phyloP scores from a whole-genome alignment of 2,329 filamentous ascomycete genomes.

The Tolypocladium ophioglossoides region DNA sequence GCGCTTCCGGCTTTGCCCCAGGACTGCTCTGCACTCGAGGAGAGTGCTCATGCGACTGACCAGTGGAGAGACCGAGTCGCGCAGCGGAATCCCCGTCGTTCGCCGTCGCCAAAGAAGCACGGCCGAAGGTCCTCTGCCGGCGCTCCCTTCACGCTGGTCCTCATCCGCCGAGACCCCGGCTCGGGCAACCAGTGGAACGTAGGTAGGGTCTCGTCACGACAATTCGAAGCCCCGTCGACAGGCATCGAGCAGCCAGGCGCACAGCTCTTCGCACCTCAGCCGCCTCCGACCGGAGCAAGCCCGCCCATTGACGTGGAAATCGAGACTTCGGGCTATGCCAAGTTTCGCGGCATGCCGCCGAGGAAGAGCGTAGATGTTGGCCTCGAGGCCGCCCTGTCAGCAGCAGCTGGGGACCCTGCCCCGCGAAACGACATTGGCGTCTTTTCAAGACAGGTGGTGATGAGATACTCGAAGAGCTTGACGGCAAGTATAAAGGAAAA shows the following conservation, averaged over 20 bases:
- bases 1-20: neutral
- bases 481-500: constrained; percentile 34
- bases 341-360: constrained; percentile 40
- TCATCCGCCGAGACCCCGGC: constrained; percentile 65
- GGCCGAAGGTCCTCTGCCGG: constrained; percentile 18
- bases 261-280: constrained; percentile 6
- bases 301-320: constrained; percentile 41
- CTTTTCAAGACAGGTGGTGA: constrained; percentile 45
- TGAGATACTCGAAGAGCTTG: constrained; percentile 44
- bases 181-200: constrained; percentile 67
- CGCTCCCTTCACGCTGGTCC: constrained; percentile 42
- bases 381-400: constrained; percentile 7
- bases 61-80: neutral
- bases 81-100: constrained; percentile 10
- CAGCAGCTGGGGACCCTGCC: constrained; percentile 3
- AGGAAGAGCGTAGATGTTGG: constrained; percentile 22
- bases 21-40: neutral
- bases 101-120: constrained; percentile 26
- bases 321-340: constrained; percentile 46
- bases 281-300: constrained; percentile 6
- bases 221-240: constrained; percentile 26
- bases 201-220: constrained; percentile 49
- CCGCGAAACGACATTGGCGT: constrained; percentile 15
- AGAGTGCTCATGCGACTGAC: neutral
- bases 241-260: constrained; percentile 10